Base-by-base conservation (phyloP, 2,329 filamentous ascomycete species). In the Scedosporium boydii region DNA sequence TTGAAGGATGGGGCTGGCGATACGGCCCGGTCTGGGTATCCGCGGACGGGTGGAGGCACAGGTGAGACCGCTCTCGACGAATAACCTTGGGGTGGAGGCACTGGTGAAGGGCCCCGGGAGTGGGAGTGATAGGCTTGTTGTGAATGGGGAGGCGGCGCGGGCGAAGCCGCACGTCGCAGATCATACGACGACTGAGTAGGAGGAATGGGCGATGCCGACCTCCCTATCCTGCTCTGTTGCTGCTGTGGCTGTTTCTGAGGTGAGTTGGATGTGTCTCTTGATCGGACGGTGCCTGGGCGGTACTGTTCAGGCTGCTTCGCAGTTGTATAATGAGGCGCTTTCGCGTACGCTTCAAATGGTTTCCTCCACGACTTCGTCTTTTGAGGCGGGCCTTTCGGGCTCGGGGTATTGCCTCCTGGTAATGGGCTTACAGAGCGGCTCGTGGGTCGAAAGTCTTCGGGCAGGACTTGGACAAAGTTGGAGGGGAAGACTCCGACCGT, bases 401-500 rank as follows among this genome's bases (percentile, higher is more conserved):
- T 82, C 55, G 83, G 80, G 1, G 82, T 78, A 69, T 78, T 81
- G 67, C 78, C 81, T 65, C 67, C 77, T 66, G 86, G 77, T 75
- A 91, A 75, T 1, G 84, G 83, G 68, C 84, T 87, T 61, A 78
- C 79, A 34, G 83, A 81, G 70, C 87, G 78, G 53, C 79, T 80
- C 69, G 87, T 85, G 64, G 95, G 95, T 63, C 90, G 87, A 73
- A 96, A 98, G 72, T 87, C 85, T 64, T 95, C 86, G 62, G 90
- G 89, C 38, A 99, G 82, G 5, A 99, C 83, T 72, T 96, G 86
- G 71, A 99, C 95, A 71, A 99, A 99, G 77, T 99, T 99, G 70
- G 93, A 97, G 0, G 95, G 95, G 71, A 99, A 99, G 21, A 95
- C 81, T 61, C 95, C 95, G 69, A 97, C 88, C 70, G 93, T 92